phyloP scores from a whole-genome alignment of 2,329 filamentous ascomycete species.

The Nannizziopsis arthrosporioides region DNA sequence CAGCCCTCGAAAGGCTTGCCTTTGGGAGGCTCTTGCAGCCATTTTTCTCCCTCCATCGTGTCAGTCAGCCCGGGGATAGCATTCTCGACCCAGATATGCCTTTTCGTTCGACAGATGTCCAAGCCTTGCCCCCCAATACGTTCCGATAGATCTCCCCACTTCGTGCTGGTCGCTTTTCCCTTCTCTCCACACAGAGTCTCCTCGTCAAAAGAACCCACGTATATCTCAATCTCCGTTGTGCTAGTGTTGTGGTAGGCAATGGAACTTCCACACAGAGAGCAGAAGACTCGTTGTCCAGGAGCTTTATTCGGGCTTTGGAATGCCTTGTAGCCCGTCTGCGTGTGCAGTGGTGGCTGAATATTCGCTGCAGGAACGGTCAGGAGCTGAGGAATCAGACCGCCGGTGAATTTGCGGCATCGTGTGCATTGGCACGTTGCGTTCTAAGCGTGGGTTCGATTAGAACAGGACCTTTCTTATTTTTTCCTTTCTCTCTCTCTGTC shows the following conservation, averaged over 20 bases:
- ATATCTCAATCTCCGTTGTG: background rate
- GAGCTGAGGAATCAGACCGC: background rate
- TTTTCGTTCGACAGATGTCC: background rate
- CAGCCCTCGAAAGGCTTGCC: background rate
- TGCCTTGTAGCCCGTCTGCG: background rate
- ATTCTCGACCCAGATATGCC: slow-evolving; percentile 6
- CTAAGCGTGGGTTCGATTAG: background rate
- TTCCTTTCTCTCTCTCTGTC: no score
- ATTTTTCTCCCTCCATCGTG: background rate
- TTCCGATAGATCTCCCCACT: background rate
- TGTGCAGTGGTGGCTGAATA: background rate
- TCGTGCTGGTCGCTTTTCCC: background rate
- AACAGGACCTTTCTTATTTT: background rate
- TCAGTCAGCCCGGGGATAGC: slow-evolving; percentile 2
- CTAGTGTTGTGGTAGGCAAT: background rate
- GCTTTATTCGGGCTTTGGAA: background rate
- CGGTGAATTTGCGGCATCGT: slow-evolving; percentile 7
- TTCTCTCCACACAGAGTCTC: slow-evolving; percentile 2
- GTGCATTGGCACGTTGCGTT: slow-evolving; percentile 4
- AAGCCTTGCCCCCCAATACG: background rate
- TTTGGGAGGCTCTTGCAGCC: background rate
- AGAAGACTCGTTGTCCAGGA: background rate
- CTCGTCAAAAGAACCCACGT: slow-evolving; percentile 1
- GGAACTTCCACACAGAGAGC: background rate
- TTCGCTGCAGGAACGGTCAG: background rate